A percentile compares a stretch with the other conserved stretches of the same genome.
Evolutionary conservation across 176 grass and related monocot genomes (phyloP).

Genomic region (Cenchrus americanus): DNA sequence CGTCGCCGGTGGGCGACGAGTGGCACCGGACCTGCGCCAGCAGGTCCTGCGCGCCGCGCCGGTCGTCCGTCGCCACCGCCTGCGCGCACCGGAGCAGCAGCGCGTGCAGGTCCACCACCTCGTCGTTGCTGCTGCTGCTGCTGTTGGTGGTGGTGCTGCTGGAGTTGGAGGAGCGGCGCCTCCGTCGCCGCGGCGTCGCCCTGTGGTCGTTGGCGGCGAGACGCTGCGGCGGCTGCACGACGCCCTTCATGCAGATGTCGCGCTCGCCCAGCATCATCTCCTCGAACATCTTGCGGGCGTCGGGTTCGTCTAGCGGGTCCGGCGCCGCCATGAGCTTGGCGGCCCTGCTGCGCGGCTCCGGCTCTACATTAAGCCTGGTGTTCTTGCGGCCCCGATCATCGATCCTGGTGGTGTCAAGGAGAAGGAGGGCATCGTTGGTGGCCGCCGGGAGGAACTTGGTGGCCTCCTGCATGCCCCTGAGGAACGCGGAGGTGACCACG

Average conservation of each 20-base stretch:
- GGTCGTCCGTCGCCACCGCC: slow-evolving; percentile 55
- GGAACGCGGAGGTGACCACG: slow-evolving; percentile 45
- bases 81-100: slow-evolving; percentile 68
- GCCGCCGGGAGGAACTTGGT: slow-evolving; percentile 54
- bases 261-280: slow-evolving; percentile 41
- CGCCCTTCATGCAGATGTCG: slow-evolving; percentile 42
- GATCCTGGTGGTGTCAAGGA: neutral
- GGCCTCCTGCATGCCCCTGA: slow-evolving; percentile 65
- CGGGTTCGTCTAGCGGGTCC: slow-evolving; percentile 13
- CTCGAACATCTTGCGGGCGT: slow-evolving; percentile 50
- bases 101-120: slow-evolving; percentile 55
- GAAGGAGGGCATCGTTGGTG: neutral
- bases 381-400: slow-evolving; percentile 16
- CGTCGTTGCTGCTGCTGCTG: neutral
- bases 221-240: neutral
- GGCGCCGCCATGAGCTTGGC: slow-evolving; percentile 37
- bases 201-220: neutral
- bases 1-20: slow-evolving; percentile 42
- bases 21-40: slow-evolving; percentile 51
- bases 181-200: neutral
- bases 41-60: slow-evolving; percentile 45
- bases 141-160: neutral
- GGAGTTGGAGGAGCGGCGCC: neutral
- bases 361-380: slow-evolving; percentile 17
- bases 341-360: slow-evolving; percentile 36